These are phyloP conservation scores for Tolypocladium tundrense DNA, from an alignment of 2,329 filamentous ascomycete genomes.

Conservation along the genomic window DNA sequence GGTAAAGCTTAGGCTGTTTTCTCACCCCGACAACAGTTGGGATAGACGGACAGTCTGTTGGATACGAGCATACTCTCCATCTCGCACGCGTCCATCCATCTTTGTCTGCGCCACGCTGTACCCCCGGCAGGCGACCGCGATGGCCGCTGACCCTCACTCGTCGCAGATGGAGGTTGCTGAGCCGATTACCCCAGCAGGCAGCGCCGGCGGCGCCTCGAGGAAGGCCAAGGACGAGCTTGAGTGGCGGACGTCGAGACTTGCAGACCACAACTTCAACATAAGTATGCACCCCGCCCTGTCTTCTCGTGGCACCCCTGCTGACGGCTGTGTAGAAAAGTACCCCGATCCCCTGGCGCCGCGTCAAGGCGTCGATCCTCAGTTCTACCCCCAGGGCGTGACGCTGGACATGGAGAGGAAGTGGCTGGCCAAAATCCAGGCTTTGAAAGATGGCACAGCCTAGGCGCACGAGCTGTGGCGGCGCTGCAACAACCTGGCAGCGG, in stretches of 20 bases:
- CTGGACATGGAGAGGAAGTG: constrained; percentile 29
- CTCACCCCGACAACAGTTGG: too few species aligned
- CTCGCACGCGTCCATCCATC: background rate
- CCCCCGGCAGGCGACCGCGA: background rate
- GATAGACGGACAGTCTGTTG: background rate
- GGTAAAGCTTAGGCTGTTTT: background rate
- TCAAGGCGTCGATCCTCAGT: constrained; percentile 17
- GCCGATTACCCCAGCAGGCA: constrained; percentile 4
- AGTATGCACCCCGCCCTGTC: constrained; percentile 9
- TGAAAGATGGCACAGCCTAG: background rate
- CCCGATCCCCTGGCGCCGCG: constrained; percentile 36
- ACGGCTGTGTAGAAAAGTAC: constrained; percentile 23
- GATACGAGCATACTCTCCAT: background rate
- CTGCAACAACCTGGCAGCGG: background rate
- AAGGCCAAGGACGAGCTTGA: constrained; percentile 35
- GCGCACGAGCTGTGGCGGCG: too few species aligned
- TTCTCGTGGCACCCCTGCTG: constrained; percentile 2
- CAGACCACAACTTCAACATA: constrained; percentile 35
- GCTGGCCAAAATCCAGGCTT: constrained; percentile 19
- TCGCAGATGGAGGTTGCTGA: constrained; percentile 13
- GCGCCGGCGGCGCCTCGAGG: constrained; percentile 17
- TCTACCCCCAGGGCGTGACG: constrained; percentile 28
- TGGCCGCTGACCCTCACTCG: constrained; percentile 10
- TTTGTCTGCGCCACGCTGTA: background rate
- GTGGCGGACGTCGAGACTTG: constrained; percentile 23